Base-by-base conservation (phyloP, 208 protist genomes). In the Angomonas ambiguus region DNA sequence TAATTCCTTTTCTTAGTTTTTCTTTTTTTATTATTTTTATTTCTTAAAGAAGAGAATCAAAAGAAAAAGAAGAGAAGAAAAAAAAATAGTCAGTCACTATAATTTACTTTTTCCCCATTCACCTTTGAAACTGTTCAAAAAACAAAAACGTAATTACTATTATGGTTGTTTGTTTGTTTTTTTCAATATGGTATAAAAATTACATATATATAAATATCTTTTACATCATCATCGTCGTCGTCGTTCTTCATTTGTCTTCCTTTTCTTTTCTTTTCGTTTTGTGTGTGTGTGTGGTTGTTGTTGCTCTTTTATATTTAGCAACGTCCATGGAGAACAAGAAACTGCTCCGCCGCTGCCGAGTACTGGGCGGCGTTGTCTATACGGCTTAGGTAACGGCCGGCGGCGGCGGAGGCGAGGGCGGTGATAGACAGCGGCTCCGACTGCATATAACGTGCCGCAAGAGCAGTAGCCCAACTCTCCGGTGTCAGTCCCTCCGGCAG, bases 391-490 rank as follows among this genome's bases (percentile, higher is more conserved):
- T 69, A 82, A 11, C 6, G 1, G 20, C 65, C 45, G 8, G 81
- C 81, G 13, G 69, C 71, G 8, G 32, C 41, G 34, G 69, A 65
- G 11, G 57, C 64, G 6, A 87, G 61, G 6, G 48, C 69, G 11
- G 71, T 76, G n/a, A 73, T 41, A 2, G 38, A 55, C 33, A 70
- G 51, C 33, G 51, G 45, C 20, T 38, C 28, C 25, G 48, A n/a
- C 27, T 71, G 59, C 38, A 84, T 76, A 38, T 71, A 73, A 1
- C 67, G 70, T 33, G 76, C 61, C 28, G 69, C 81, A 4, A 91
- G 62, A 1, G 77, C 76, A 0, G 82, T 88, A 16, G 82, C 82
- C 82, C 77, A 88, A 45, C 72, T 41, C 1, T 57, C 57, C 2
- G 59, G 62, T 1, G 53, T 53, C 18, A 62, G 8, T 51, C 59